Percentiles rank a stretch among this genome's conserved stretches.
These are phyloP conservation scores for Tricholoma furcatifolium DNA, from an alignment of 768 basidiomycete species.

Conservation along the genomic window DNA sequence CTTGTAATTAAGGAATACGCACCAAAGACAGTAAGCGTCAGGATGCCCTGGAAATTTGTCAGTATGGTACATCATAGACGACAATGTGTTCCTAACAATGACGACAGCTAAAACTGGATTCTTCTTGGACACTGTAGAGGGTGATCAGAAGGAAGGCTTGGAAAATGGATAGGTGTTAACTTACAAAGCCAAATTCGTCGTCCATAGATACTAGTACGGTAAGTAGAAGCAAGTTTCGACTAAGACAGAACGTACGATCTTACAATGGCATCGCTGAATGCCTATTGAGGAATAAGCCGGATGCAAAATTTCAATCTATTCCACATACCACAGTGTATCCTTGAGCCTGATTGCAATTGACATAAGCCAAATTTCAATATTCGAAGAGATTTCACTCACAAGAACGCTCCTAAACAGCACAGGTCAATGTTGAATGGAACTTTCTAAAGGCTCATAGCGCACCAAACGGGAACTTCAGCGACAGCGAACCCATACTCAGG, in stretches of 20 bases:
- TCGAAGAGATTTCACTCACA: background rate
- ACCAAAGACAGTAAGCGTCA: background rate
- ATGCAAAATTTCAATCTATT: background rate
- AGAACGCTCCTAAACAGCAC: background rate
- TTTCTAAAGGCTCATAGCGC: background rate
- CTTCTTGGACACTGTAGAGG: background rate
- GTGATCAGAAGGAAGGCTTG: background rate
- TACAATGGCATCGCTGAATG: background rate
- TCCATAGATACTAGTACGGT: background rate
- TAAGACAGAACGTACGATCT: background rate
- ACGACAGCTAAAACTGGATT: background rate
- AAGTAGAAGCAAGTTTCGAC: no score
- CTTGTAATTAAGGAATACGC: background rate
- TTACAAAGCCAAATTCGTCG: slow-evolving; percentile 1
- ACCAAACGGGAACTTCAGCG: background rate
- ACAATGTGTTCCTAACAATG: background rate
- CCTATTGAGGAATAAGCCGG: background rate
- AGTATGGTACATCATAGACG: background rate
- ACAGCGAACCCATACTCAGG: background rate
- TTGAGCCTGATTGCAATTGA: background rate
- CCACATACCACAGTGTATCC: background rate
- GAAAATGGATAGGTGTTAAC: background rate
- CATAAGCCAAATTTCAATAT: background rate
- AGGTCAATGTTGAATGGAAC: no score
- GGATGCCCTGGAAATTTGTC: background rate